Evolutionary conservation across 495 filamentous ascomycete species (phyloP).

Genomic region (Parathielavia hyrcaniae): DNA sequence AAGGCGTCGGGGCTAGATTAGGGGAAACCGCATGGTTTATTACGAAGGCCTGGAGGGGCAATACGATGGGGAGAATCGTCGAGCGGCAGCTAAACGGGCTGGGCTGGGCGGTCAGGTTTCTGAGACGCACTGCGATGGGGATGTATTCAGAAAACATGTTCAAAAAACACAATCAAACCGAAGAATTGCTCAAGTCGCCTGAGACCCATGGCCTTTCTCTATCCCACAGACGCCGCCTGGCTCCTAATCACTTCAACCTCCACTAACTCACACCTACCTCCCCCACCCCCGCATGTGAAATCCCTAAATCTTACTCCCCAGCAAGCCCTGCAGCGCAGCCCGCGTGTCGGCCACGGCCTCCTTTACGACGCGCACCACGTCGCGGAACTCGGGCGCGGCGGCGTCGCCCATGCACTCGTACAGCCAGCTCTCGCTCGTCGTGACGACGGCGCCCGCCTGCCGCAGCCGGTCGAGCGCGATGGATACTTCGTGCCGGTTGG

Average conservation of each 20-base stretch:
- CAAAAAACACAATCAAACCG: neutral
- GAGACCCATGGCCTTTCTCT: neutral
- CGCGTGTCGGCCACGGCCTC: constrained; percentile 62
- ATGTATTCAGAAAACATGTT: neutral
- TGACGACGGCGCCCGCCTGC: constrained; percentile 70
- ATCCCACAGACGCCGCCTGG: neutral
- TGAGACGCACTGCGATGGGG: neutral
- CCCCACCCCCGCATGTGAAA: neutral
- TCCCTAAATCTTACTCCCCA: constrained; percentile 56
- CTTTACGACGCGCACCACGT: constrained; percentile 71
- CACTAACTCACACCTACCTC: neutral
- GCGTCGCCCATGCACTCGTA: constrained; percentile 95
- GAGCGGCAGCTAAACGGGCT: neutral
- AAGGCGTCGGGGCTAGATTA: constrained; percentile 37
- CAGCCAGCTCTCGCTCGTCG: constrained; percentile 82
- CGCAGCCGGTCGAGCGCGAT: constrained; percentile 72
- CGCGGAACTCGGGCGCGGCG: constrained; percentile 64
- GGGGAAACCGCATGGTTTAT: neutral
- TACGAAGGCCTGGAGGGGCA: neutral
- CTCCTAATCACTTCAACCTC: too few relatives aligned
- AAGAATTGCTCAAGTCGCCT: neutral
- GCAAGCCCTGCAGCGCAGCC: constrained; percentile 54
- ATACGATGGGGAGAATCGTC: neutral
- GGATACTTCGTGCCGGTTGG: constrained; percentile 71
- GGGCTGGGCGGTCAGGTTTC: neutral